These are phyloP conservation scores for Ettlia oleoabundans DNA, from an alignment of 139 green algal genomes.

Conservation along the genomic window DNA sequence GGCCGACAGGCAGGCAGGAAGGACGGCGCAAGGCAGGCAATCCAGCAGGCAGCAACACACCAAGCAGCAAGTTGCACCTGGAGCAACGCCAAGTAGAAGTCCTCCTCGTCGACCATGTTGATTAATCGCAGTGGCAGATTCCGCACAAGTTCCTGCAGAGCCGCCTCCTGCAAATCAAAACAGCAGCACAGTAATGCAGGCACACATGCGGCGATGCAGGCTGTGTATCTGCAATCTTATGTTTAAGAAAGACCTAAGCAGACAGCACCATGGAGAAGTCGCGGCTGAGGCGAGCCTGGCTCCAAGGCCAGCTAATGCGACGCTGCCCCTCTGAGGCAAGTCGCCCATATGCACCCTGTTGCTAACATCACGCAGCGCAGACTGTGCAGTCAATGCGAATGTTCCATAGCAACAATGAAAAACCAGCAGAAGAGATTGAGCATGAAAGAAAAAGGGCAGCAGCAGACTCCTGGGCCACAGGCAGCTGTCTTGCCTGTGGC, in stretches of 20 bases:
- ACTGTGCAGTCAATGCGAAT: no score
- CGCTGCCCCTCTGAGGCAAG: no score
- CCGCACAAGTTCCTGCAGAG: background rate
- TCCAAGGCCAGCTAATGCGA: no score
- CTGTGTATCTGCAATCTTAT: no score
- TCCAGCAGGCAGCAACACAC: background rate
- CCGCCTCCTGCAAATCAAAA: background rate
- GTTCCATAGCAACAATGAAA: no score
- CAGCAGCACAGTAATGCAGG: background rate
- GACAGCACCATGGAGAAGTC: no score
- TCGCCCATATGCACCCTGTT: no score
- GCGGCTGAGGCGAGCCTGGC: no score
- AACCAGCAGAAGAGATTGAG: background rate
- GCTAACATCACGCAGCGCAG: no score
- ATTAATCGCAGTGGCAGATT: constrained; percentile 63
- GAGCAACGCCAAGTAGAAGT: constrained; percentile 64
- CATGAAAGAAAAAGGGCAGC: background rate
- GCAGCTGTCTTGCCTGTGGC: background rate
- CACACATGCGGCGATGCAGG: background rate
- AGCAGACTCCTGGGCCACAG: background rate
- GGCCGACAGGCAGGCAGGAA: background rate
- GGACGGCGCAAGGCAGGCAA: background rate
- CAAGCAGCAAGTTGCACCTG: background rate
- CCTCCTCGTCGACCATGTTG: constrained; percentile 51
- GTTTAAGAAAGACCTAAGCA: no score